Base-by-base conservation (phyloP, 345 rosid genomes). In the Microcos paniculata region DNA sequence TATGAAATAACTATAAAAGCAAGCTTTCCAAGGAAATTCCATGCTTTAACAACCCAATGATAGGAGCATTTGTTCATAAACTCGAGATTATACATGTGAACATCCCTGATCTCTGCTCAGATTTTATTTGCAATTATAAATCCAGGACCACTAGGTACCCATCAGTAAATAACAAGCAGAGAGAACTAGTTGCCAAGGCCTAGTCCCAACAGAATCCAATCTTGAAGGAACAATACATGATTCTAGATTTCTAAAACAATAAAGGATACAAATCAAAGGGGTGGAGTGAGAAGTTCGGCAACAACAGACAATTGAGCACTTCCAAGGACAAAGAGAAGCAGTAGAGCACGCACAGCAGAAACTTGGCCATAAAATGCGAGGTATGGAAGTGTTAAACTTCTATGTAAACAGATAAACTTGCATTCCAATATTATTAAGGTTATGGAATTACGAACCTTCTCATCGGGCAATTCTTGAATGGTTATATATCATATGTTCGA, bases 1-100 rank as follows among this genome's bases (percentile, higher is more conserved):
- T 48, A 28, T 48, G 18, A 68, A 48, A 68, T 56, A 68, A 68
- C n/a, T 48, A 46, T 48, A 68, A 15, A 68, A 68, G 38, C 26
- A 48, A 48, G 42, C 42, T 68, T 68, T n/a, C 42, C 28, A 68
- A 26, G 7, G 40, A 46, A 62, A 67, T 45, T 45, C 6, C 4
- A 46, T 26, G 52, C 42, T 67, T 68, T 48, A 2, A 68, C n/a
- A 18, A 18, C 21, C 26, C 16, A 30, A 46, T 68, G 40, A 18
- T 18, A 48, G 26, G 28, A 46, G 26, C 24, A 26, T 68, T 6
- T 26, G 56, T 46, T 45, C 57, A 68, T 46, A n/a, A 26, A 45
- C 24, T 46, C 42, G 10, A 68, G 35, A 26, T 21, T 18, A 26
- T 26, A 57, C 72, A 48, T 46, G 57, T 30, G 24, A 68, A 68